Evolutionary conservation across 1,139 yeast species (phyloP), one percentile per base, ranked within the genome.

Genomic region (Wickerhamomyces sp.): DNA sequence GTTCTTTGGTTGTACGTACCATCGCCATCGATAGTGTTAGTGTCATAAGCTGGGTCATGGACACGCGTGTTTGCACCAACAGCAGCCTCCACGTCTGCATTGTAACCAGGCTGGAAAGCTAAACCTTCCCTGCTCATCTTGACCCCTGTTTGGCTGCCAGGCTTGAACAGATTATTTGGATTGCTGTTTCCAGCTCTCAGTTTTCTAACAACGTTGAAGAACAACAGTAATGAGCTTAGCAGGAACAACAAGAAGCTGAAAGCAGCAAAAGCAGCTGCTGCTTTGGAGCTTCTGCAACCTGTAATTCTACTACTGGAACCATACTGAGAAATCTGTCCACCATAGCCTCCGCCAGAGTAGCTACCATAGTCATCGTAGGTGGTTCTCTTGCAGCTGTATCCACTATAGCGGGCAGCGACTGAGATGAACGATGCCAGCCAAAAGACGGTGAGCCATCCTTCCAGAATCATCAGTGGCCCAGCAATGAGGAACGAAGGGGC

Each of bases 241-340:
- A 46, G 36, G 31, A 54, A 58, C 28, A 59, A 36, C 5, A 53
- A 32, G 37, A 51, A 55, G 2, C 51, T 30, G 7, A 60, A 36
- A n/a, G 58, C 62, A 4, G 60, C 51, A 41, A 59, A 58, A 4
- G 64, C 65, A 36, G 56, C 51, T 4, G 63, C 46, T 8, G 62
- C 57, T 36, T 59, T 54, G 12, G 55, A 51, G 11, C 57, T 30
- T 25, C 47, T 49, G 35, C 65, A 54, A 36, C 54, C 54, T 13
- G 20, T 31, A 17, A 37, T 24, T 22, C 33, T 26, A 0, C 38
- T 14, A 4, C 33, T 15, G 16, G 21, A 25, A 25, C 19, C 12
- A 10, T 28, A 14, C 7, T 25, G 27, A 13, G 28, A 23, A 25
- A 31, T 26, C 15, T 21, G n/a, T 8, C 29, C 21, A 5, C 28